Evolutionary conservation across 257 asterid species (phyloP), one percentile per base, ranked within the genome.

Genomic region (Cruciata laevipes): DNA sequence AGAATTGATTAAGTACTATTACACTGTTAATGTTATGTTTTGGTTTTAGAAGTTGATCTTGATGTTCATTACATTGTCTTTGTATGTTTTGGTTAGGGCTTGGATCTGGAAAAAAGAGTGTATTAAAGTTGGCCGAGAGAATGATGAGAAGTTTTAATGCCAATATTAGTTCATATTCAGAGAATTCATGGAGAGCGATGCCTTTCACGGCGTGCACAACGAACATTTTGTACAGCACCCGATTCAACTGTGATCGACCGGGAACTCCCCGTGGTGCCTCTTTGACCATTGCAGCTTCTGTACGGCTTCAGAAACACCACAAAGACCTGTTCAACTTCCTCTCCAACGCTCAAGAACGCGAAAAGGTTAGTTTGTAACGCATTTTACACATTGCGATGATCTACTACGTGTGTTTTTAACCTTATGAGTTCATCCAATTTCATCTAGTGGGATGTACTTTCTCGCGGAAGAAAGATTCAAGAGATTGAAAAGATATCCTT

Each of bases 241-340:
- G 77, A 72, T 65, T 60, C 57, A 81, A 79, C 79, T 13, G 13
- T 30, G 79, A 76, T 76, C 74, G 57, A 56, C 80, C 78, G 1
- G 77, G 76, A 56, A 57, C 62, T 25, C 80, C 85, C 64, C 51
- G 57, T 17, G 85, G 86, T 7, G 76, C 71, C 66, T 63, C 82
- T 12, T 63, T 83, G 53, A 76, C 78, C 2, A 60, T 83, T 53
- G 81, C 87, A 66, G 73, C 87, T 66, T 79, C 91, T 3, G 68
- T 85, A 9, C 70, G 78, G 81, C 76, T 83, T 32, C 87, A 77
- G 25, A 80, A 70, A 33, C 81, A 71, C 25, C 87, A 72, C 10
- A 64, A 24, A 2, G 66, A 74, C 1, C 66, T 81, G 4, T 86
- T 74, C 65, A 51, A 71, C 62, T 83, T 83, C 80, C 84, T 86